Evolutionary conservation across 305 asterid genomes (phyloP).

Genomic region (Ajuga reptans): DNA sequence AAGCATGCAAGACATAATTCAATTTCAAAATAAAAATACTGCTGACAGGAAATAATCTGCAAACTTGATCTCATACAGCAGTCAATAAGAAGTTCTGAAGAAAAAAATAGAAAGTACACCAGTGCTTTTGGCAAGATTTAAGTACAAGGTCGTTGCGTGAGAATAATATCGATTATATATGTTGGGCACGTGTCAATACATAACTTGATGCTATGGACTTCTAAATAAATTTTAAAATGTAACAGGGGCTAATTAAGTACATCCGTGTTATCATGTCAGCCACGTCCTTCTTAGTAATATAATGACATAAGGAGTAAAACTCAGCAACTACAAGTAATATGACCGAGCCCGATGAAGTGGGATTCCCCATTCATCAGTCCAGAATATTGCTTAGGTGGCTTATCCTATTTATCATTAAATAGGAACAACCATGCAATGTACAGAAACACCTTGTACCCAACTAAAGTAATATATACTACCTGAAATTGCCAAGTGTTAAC

Average conservation of each 20-base stretch:
- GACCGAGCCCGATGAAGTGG: not conserved
- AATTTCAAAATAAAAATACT: not conserved
- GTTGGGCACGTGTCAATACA: not conserved
- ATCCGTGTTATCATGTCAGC: not conserved
- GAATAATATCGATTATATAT: not conserved
- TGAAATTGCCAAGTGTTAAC: slow-evolving; percentile 67
- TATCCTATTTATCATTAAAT: not conserved
- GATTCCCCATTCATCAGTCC: not conserved
- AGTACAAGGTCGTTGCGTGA: not conserved
- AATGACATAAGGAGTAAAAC: not conserved
- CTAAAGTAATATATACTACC: slow-evolving; percentile 35
- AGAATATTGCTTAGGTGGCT: not conserved
- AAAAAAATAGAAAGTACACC: not conserved
- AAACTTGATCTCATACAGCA: not conserved
- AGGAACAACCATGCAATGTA: slow-evolving; percentile 9
- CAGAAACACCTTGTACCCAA: slow-evolving; percentile 5
- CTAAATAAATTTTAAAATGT: not conserved
- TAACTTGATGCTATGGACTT: not conserved
- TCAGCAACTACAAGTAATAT: not conserved
- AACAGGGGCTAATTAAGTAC: not conserved
- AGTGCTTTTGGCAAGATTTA: not conserved
- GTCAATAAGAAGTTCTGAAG: not conserved
- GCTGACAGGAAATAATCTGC: not conserved
- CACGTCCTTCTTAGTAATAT: not conserved
- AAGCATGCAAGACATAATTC: not conserved